These are phyloP conservation scores for Venturia asperata DNA, from an alignment of 2,329 filamentous ascomycete genomes.

Conservation along the genomic window DNA sequence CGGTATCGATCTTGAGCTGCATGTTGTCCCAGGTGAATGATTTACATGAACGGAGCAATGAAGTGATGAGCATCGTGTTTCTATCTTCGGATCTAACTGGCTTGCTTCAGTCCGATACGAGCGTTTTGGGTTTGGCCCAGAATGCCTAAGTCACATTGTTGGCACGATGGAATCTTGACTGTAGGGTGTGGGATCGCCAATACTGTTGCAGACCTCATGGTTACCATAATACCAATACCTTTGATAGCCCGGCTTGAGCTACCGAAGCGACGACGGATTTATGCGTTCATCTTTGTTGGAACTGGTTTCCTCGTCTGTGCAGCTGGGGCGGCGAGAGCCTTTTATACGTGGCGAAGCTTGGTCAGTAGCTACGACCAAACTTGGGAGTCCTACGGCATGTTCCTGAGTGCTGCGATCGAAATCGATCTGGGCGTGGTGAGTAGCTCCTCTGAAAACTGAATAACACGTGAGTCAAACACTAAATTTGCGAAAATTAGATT, in stretches of 20 bases:
- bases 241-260: conserved; percentile 38
- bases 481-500: background rate
- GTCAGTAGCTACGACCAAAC: conserved; percentile 38
- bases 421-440: conserved; percentile 41
- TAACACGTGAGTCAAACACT: background rate
- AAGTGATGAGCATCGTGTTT: too few relatives aligned
- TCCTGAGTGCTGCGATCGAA: conserved; percentile 41
- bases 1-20: too few relatives aligned
- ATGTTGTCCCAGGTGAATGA: too few relatives aligned
- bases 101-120: conserved; percentile 29
- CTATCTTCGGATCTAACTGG: background rate
- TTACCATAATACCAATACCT: conserved; percentile 39
- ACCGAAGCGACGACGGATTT: conserved; percentile 36
- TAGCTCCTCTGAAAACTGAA: conserved; percentile 14
- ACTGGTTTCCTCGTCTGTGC: conserved; percentile 38
- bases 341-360: conserved; percentile 39
- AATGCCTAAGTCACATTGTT: conserved; percentile 30
- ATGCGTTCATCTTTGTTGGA: conserved; percentile 34
- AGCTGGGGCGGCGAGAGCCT: conserved; percentile 38
- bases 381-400: conserved; percentile 40
- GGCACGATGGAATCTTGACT: conserved; percentile 36
- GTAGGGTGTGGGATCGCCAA: conserved; percentile 38
- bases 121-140: conserved; percentile 38
- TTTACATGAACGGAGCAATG: too few relatives aligned
- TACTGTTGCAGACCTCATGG: conserved; percentile 36